These are phyloP conservation scores for Aspergillus clavatus DNA, from an alignment of 2,329 filamentous ascomycete species.

Conservation along the genomic window DNA sequence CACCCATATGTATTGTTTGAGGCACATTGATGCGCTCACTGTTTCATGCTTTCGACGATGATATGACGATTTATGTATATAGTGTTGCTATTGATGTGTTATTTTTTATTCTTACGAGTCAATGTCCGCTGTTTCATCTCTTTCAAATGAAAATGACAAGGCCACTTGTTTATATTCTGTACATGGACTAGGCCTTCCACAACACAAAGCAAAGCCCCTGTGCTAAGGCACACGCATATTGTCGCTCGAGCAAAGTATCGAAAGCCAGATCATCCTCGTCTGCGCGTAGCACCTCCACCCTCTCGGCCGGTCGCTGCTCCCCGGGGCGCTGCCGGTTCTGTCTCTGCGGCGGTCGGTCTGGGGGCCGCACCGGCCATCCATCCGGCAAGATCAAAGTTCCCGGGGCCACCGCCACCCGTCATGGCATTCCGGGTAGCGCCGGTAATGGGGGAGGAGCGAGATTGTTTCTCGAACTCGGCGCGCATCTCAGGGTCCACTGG, in stretches of 20 bases:
- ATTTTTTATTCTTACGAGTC: background rate
- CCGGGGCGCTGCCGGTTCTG: conserved; percentile 12
- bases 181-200: too few species aligned
- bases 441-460: conserved; percentile 67
- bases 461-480: conserved; percentile 86
- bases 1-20: background rate
- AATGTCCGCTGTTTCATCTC: too few species aligned
- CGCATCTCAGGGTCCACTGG: conserved; percentile 94
- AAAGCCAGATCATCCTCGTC: conserved; percentile 23
- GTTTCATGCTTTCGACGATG: background rate
- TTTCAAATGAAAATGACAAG: too few species aligned
- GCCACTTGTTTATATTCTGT: too few species aligned
- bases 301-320: conserved; percentile 26
- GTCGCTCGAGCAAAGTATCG: too few species aligned
- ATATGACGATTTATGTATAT: background rate
- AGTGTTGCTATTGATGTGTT: background rate
- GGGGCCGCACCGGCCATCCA: conserved; percentile 59
- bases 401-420: conserved; percentile 51
- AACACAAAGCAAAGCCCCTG: too few species aligned
- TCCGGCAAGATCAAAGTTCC: conserved; percentile 63
- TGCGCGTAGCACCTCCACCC: conserved; percentile 19
- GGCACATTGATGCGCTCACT: background rate
- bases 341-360: conserved; percentile 20
- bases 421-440: conserved; percentile 56
- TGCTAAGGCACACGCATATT: too few species aligned